Conservation (phyloP, 1,284 basidiomycete genomes). For the Cystobasidiaceae sp. region DNA sequence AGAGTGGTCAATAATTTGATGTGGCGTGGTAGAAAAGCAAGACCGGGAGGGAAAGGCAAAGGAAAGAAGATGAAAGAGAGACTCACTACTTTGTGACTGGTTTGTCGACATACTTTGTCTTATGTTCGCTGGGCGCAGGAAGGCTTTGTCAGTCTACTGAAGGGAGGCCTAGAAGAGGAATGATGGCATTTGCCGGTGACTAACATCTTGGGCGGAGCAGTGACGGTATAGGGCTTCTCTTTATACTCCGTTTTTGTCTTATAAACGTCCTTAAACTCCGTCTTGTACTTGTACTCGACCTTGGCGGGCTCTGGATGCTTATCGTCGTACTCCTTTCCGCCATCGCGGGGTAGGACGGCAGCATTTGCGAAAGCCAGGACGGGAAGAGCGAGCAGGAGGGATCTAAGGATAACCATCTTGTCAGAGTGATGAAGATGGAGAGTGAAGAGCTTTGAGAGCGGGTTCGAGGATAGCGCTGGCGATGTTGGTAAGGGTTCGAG, state of each 20-base stretch:
- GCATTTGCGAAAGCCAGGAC: not conserved
- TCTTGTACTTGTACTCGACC: not conserved
- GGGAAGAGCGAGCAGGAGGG: constrained; percentile 4
- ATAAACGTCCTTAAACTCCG: not conserved
- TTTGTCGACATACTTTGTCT: too few species aligned
- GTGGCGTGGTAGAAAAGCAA: too few species aligned
- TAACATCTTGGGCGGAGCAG: not conserved
- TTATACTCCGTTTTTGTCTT: not conserved
- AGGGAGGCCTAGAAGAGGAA: not conserved
- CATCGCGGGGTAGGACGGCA: not conserved
- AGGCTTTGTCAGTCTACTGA: not conserved
- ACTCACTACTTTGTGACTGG: too few species aligned
- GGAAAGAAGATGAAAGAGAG: too few species aligned
- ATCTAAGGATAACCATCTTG: constrained; percentile 6
- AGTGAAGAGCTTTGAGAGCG: not conserved
- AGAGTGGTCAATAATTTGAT: too few species aligned
- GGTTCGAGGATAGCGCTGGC: not conserved
- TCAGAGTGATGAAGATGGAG: not conserved
- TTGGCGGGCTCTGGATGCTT: not conserved
- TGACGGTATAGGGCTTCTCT: not conserved
- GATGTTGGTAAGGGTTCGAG: not conserved
- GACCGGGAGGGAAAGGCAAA: too few species aligned
- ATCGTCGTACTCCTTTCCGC: not conserved
- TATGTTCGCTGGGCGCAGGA: too few species aligned
- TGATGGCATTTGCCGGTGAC: not conserved